These are phyloP conservation scores for Colletotrichum theobromicola DNA, from an alignment of 2,329 filamentous ascomycete genomes.

Conservation along the genomic window DNA sequence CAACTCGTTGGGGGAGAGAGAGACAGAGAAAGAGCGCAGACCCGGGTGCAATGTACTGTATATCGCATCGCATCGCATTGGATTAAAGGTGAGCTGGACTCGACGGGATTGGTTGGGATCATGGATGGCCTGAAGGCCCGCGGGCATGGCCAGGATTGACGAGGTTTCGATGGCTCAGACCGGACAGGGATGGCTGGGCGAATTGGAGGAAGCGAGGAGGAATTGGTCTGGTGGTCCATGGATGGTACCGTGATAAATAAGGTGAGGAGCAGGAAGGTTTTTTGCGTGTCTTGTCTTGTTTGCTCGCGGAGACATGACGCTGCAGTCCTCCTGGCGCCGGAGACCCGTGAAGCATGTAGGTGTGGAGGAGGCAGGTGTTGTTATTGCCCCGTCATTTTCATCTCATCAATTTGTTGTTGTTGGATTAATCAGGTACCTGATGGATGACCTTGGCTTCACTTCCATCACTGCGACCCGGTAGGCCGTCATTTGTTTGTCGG, in stretches of 20 bases:
- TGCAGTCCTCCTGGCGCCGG: background rate
- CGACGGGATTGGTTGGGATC: background rate
- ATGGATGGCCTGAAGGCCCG: background rate
- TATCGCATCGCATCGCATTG: background rate
- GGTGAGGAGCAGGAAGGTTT: conserved; percentile 2
- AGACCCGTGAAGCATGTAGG: background rate
- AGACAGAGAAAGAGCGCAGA: background rate
- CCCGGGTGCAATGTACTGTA: background rate
- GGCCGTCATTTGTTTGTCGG: background rate
- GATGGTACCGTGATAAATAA: background rate
- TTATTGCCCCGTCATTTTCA: too few species aligned
- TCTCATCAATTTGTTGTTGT: too few species aligned
- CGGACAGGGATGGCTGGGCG: conserved; percentile 34
- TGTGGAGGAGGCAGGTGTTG: too few species aligned
- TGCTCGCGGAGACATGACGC: background rate
- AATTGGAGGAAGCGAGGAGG: conserved; percentile 7
- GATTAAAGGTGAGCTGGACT: background rate
- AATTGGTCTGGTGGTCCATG: background rate
- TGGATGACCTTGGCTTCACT: too few species aligned
- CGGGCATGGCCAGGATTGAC: conserved; percentile 2
- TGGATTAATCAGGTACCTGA: too few species aligned
- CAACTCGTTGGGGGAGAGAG: background rate
- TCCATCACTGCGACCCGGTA: background rate
- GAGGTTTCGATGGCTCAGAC: conserved; percentile 19
- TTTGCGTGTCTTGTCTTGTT: background rate